These are phyloP conservation scores for Neurospora sp. DNA, from an alignment of 495 filamentous ascomycete genomes.

Conservation along the genomic window DNA sequence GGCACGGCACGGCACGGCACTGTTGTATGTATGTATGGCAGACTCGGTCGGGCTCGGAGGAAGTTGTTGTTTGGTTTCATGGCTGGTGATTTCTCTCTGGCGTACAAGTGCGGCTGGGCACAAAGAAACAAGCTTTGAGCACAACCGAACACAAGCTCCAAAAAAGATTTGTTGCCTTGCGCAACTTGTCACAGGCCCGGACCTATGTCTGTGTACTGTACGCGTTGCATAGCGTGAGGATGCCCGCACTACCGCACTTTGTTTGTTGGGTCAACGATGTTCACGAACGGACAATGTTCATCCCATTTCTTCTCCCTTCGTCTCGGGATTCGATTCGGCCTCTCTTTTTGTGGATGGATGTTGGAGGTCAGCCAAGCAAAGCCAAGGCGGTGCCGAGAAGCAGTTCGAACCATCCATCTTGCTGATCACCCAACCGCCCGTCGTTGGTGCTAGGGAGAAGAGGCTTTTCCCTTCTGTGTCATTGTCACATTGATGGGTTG, in stretches of 20 bases:
- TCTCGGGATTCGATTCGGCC: background rate
- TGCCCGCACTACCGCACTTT: background rate
- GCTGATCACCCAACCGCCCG: background rate
- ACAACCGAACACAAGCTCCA: background rate
- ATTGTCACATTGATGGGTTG: background rate
- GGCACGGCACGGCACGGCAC: background rate
- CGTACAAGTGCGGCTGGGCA: background rate
- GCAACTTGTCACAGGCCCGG: background rate
- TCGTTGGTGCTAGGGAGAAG: background rate
- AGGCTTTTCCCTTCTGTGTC: background rate
- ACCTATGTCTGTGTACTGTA: background rate
- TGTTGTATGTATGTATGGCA: too few relatives aligned
- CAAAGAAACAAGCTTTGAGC: background rate
- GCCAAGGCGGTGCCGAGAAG: background rate
- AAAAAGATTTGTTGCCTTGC: background rate
- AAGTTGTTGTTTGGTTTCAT: background rate
- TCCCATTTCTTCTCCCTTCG: background rate
- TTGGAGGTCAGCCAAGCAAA: background rate
- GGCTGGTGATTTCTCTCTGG: background rate
- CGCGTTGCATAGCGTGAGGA: background rate
- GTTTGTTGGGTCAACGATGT: background rate
- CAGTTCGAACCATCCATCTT: background rate
- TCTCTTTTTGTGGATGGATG: background rate
- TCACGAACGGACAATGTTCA: background rate
- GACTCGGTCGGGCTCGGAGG: background rate